Evolutionary conservation across 1,284 basidiomycete genomes (phyloP).

Genomic region (Mycena sp.): DNA sequence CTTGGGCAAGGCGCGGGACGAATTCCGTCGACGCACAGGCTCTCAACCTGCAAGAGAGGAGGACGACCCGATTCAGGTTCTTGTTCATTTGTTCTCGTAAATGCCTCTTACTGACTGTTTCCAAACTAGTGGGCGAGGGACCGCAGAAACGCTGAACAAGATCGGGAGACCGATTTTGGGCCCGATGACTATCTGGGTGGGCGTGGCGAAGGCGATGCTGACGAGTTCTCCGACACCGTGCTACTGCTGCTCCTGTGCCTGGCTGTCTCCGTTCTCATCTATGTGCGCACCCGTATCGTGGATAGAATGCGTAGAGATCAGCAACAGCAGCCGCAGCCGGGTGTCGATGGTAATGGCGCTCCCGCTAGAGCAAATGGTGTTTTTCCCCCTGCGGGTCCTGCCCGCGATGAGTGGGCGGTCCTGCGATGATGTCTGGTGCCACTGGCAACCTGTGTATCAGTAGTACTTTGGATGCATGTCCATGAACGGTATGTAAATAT

Average conservation of each 20-base stretch:
- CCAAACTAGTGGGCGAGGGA: constrained; percentile 76
- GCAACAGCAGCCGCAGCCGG: constrained; percentile 47
- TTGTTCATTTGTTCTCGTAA: constrained; percentile 17
- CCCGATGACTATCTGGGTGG: constrained; percentile 85
- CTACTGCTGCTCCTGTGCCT: constrained; percentile 72
- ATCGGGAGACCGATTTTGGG: constrained; percentile 76
- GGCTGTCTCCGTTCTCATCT: constrained; percentile 73
- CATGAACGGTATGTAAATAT: constrained; percentile 14
- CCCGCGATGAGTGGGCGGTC: constrained; percentile 71
- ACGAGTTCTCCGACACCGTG: constrained; percentile 80
- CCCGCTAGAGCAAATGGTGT: constrained; percentile 49
- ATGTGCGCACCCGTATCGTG: constrained; percentile 75
- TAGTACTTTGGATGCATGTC: constrained; percentile 20
- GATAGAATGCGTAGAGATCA: constrained; percentile 71
- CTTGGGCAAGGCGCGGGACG: constrained; percentile 79
- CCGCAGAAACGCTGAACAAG: constrained; percentile 73
- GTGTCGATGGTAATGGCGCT: constrained; percentile 23
- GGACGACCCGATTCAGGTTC: constrained; percentile 77
- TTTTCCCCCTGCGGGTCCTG: constrained; percentile 71
- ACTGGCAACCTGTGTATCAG: constrained; percentile 19
- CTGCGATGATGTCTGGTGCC: constrained; percentile 50
- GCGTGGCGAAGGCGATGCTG: constrained; percentile 57
- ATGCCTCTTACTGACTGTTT: not conserved
- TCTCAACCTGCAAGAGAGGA: constrained; percentile 59
- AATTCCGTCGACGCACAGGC: constrained; percentile 64